Evolutionary conservation across 345 rosid species (phyloP), one percentile per base, ranked within the genome.

Genomic region (Aegle marmelos): DNA sequence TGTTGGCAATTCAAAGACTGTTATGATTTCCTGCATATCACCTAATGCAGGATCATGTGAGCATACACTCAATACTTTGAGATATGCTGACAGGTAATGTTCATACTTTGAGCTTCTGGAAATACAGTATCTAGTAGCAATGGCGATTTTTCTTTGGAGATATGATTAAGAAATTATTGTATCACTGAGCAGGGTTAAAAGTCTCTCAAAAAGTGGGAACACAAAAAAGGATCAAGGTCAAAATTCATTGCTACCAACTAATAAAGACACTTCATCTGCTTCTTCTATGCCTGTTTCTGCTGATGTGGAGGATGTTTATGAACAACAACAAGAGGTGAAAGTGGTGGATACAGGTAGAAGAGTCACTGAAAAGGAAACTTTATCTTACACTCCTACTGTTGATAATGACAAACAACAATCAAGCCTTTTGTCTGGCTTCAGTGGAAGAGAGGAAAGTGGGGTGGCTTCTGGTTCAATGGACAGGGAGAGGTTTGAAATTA

Each of bases 21-120:
- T 95, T 78, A 92, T 93, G 98, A 93, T 95, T 68, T 93, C 98
- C 72, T 95, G 99, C 88, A 91, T 93, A 78, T 95, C 99, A 77
- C 99, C 99, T 60, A 95, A 95, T 83, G 97, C 91, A 65, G 98
- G 98, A 53, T 95, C 98, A 39, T 95, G 98, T 77, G 98, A 95
- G 81, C 98, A 95, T 72, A 93, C 98, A 30, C 88, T 95, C 67
- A 95, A 95, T 82, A 93, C 99, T 69, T 86, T 95, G 82, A 91
- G 99, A 93, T 95, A 95, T 82, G 98, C 98, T 7, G 98, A 95
- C 76, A 89, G 97, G 98, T 93, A 75, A 88, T 73, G 61, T 48
- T 86, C 45, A 33, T 70, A 39, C 68, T 53, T 19, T 70, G 61
- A 79, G 61, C 60, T 76, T 65, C 64, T 73, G 45, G 70, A 74